Conservation (phyloP, 106 monocot genomes). For the Xerophyta viscosa region DNA sequence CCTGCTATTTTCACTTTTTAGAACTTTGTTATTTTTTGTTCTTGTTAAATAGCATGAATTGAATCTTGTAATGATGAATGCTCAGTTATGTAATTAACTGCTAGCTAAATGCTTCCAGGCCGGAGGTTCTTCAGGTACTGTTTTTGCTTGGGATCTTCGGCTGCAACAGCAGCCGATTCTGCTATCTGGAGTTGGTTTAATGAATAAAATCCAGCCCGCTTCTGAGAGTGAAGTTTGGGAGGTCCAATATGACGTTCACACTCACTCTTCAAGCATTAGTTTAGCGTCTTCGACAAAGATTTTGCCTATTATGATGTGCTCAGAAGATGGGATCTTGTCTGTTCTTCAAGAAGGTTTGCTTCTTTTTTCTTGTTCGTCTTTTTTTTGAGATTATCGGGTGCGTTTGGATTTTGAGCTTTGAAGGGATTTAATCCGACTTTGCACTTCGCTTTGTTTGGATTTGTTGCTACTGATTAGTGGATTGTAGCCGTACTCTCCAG, state of each 20-base stretch:
- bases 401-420: too few species aligned
- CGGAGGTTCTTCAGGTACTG: conserved; percentile 79
- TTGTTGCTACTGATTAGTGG: too few species aligned
- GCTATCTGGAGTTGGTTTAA: conserved; percentile 47
- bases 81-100: background rate
- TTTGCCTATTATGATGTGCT: conserved; percentile 83
- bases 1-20: too few species aligned
- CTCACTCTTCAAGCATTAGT: conserved; percentile 31
- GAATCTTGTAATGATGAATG: background rate
- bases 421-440: too few species aligned
- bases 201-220: conserved; percentile 25
- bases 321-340: conserved; percentile 89
- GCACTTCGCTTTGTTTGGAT: too few species aligned
- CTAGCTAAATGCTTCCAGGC: conserved; percentile 40
- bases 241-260: conserved; percentile 68
- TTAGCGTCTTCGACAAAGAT: conserved; percentile 46
- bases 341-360: conserved; percentile 71
- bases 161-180: conserved; percentile 76
- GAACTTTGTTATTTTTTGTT: too few species aligned
- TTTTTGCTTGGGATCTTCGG: conserved; percentile 94
- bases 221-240: conserved; percentile 97
- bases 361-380: conserved; percentile 1
- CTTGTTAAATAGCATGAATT: too few species aligned
- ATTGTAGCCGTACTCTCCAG: too few species aligned
- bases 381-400: too few species aligned